A percentile compares a stretch with the other conserved stretches of the same genome.
Evolutionary conservation across 2,329 filamentous ascomycete species (phyloP).

Genomic region (Metarhizium album): DNA sequence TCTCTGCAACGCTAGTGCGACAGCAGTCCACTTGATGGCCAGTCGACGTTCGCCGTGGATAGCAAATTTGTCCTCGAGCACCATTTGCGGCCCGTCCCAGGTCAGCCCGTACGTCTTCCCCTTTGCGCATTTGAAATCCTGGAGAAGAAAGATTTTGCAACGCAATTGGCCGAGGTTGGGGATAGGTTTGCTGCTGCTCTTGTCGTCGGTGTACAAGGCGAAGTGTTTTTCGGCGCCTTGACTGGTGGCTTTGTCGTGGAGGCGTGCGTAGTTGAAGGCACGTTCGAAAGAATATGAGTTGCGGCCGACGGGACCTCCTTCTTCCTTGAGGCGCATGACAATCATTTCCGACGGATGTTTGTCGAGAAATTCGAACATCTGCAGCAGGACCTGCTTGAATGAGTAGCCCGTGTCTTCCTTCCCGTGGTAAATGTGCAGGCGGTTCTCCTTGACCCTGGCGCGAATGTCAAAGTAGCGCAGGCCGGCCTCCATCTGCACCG

Average conservation of each 20-base stretch:
- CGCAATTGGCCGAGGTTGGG: constrained; percentile 34
- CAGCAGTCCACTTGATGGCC: constrained; percentile 33
- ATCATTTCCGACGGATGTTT: constrained; percentile 32
- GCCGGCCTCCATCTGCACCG: constrained; percentile 34
- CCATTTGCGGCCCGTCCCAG: constrained; percentile 33
- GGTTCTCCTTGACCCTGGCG: constrained; percentile 29
- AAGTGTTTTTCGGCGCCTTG: constrained; percentile 25
- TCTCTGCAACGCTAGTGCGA: constrained; percentile 27
- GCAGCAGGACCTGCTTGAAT: constrained; percentile 30
- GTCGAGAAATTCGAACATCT: constrained; percentile 33
- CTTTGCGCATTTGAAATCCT: constrained; percentile 27
- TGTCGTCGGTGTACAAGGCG: constrained; percentile 17
- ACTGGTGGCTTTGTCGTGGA: constrained; percentile 22
- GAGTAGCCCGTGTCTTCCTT: constrained; percentile 32
- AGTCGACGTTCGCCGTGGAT: constrained; percentile 31
- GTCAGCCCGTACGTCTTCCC: constrained; percentile 27
- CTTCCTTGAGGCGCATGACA: constrained; percentile 39
- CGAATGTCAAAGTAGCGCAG: constrained; percentile 40
- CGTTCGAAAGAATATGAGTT: constrained; percentile 31
- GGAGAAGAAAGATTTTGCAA: constrained; percentile 34
- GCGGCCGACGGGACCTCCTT: constrained; percentile 25
- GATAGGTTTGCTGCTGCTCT: constrained; percentile 21
- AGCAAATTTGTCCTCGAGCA: constrained; percentile 35
- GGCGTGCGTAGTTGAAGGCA: constrained; percentile 31
- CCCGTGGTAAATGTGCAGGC: constrained; percentile 37